phyloP scores from a whole-genome alignment of 2,329 filamentous ascomycete genomes.

The Paramyrothecium sp. region DNA sequence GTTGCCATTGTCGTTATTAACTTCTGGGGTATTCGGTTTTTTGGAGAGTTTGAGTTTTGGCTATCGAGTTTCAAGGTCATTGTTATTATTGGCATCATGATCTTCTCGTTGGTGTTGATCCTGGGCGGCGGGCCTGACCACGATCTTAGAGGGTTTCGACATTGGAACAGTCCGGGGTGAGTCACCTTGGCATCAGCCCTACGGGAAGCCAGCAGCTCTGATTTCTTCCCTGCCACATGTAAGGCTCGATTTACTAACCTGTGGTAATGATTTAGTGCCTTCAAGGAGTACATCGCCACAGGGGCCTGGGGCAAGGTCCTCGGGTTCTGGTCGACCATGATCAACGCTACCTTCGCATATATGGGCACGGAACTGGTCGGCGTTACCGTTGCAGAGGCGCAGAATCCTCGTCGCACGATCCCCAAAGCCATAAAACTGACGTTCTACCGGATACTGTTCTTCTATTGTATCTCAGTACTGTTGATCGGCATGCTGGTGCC shows the following conservation, averaged over 20 bases:
- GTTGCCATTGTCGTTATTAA: constrained; percentile 14
- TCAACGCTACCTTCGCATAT: no score
- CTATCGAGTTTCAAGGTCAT: constrained; percentile 46
- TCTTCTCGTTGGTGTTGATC: constrained; percentile 43
- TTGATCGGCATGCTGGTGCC: constrained; percentile 76
- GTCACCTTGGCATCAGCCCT: no score
- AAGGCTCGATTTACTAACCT: neutral
- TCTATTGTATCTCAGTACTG: constrained; percentile 73
- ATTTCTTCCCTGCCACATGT: constrained; percentile 15
- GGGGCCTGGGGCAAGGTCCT: constrained; percentile 54
- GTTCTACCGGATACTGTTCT: constrained; percentile 79
- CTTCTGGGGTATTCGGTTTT: constrained; percentile 36
- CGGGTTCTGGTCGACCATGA: constrained; percentile 48
- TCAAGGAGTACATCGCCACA: constrained; percentile 26
- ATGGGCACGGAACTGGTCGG: constrained; percentile 62
- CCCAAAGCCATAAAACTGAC: constrained; percentile 65
- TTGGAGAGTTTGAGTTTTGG: constrained; percentile 50
- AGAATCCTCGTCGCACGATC: constrained; percentile 58
- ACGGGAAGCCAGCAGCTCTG: no score
- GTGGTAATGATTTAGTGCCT: no score
- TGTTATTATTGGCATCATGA: constrained; percentile 46
- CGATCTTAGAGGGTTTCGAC: constrained; percentile 41
- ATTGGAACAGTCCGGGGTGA: constrained; percentile 31
- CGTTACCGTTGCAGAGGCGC: constrained; percentile 65
- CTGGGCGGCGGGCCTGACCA: constrained; percentile 44